These are phyloP conservation scores for Sporothrix globosa DNA, from an alignment of 2,329 filamentous ascomycete genomes.

Conservation along the genomic window DNA sequence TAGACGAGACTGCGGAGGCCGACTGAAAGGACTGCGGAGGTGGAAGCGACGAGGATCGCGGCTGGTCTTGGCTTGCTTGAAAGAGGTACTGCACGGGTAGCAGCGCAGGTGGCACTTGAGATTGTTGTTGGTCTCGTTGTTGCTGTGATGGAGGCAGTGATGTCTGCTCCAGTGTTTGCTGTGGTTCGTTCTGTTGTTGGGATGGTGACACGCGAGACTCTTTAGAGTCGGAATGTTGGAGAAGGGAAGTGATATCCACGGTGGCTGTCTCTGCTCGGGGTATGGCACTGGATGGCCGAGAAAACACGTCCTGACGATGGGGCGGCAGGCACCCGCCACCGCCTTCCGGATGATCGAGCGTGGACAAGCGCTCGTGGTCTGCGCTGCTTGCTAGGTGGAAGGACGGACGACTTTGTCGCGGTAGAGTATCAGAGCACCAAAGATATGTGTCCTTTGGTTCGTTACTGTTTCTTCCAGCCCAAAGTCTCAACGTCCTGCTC, in stretches of 20 bases:
- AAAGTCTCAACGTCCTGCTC: slow-evolving; percentile 7
- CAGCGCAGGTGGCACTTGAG: slow-evolving; percentile 6
- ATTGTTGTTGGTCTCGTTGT: background rate
- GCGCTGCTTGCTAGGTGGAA: background rate
- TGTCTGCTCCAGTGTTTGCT: background rate
- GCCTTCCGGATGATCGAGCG: slow-evolving; percentile 7
- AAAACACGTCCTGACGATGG: background rate
- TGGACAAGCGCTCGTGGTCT: background rate
- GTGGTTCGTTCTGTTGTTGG: background rate
- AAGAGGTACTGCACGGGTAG: background rate
- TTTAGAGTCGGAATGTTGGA: slow-evolving; percentile 75
- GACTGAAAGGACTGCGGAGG: slow-evolving; percentile 32
- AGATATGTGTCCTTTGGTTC: background rate
- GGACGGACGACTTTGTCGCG: background rate
- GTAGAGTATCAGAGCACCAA: background rate
- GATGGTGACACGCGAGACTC: slow-evolving; percentile 59
- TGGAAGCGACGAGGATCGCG: slow-evolving; percentile 46
- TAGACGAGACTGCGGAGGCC: slow-evolving; percentile 34
- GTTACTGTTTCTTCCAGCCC: slow-evolving; percentile 11
- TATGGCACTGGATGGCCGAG: slow-evolving; percentile 42
- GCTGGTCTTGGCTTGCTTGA: slow-evolving; percentile 39
- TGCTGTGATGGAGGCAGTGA: background rate
- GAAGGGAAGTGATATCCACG: slow-evolving; percentile 93
- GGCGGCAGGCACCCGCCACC: slow-evolving; percentile 28
- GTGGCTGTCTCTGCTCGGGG: slow-evolving; percentile 60